Evolutionary conservation across 441 rosid species (phyloP).

Genomic region (Populus hybrid): DNA sequence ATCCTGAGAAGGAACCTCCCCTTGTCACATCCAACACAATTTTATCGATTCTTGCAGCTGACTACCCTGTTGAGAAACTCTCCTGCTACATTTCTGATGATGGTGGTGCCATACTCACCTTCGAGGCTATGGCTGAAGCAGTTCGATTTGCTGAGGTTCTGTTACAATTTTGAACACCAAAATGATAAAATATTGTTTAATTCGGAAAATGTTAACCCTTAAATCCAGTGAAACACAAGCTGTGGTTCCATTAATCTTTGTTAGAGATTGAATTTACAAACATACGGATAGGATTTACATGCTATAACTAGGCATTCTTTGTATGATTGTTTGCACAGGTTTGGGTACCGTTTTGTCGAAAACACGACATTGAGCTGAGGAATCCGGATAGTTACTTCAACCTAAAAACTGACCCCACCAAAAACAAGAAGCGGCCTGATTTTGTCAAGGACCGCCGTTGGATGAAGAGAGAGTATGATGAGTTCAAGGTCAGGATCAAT

Average conservation of each 20-base stretch:
- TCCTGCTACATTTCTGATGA: constrained; percentile 77
- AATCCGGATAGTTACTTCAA: constrained; percentile 80
- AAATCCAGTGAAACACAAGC: neutral
- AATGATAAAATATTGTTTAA: neutral
- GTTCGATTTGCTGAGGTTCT: constrained; percentile 65
- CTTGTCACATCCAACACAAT: constrained; percentile 82
- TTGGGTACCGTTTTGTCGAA: constrained; percentile 93
- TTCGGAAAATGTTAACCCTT: neutral
- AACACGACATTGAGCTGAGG: constrained; percentile 82
- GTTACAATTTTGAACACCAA: neutral
- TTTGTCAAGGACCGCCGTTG: constrained; percentile 87
- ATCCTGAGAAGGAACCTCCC: constrained; percentile 84
- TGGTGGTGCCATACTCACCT: constrained; percentile 85
- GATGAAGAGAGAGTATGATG: constrained; percentile 92
- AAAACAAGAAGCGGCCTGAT: constrained; percentile 67
- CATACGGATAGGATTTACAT: neutral
- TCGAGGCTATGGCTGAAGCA: constrained; percentile 96
- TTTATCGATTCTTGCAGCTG: constrained; percentile 64
- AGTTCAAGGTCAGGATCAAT: constrained; percentile 87
- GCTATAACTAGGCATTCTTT: neutral
- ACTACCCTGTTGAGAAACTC: constrained; percentile 79
- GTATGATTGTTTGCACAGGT: constrained; percentile 28
- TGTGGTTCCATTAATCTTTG: neutral
- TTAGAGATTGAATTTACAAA: neutral
- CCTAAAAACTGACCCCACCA: constrained; percentile 57